These are phyloP conservation scores for Collybiopsis luxurians DNA, from an alignment of 768 basidiomycete species.

Conservation along the genomic window DNA sequence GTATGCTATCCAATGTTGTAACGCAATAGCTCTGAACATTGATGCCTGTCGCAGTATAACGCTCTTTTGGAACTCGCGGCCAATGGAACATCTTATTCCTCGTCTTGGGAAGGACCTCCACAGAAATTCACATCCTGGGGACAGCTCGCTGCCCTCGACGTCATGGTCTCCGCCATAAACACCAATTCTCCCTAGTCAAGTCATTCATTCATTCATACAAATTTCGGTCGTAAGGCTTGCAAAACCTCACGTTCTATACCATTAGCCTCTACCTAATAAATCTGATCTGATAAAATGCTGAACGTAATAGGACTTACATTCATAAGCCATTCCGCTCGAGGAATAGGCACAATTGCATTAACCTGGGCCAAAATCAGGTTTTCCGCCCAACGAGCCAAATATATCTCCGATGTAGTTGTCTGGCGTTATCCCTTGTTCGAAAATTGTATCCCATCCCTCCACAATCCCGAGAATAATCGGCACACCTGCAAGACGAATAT, in stretches of 20 bases:
- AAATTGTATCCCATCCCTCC: slow-evolving; percentile 28
- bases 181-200: not conserved
- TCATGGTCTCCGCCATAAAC: slow-evolving; percentile 13
- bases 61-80: slow-evolving; percentile 46
- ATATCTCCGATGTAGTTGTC: slow-evolving; percentile 26
- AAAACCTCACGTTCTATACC: too few relatives aligned
- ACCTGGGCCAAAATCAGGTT: slow-evolving; percentile 27
- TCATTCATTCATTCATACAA: too few relatives aligned
- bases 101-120: slow-evolving; percentile 45
- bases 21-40: not conserved
- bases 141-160: slow-evolving; percentile 46
- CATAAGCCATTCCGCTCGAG: too few relatives aligned
- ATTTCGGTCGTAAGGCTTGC: not conserved
- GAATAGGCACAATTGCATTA: too few relatives aligned
- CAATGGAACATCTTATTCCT: slow-evolving; percentile 40
- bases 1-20: slow-evolving; percentile 19
- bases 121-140: slow-evolving; percentile 47
- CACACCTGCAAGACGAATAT: slow-evolving; percentile 33
- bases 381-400: slow-evolving; percentile 24
- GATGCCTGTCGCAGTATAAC: slow-evolving; percentile 35
- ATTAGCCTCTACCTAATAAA: too few relatives aligned
- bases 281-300: too few relatives aligned
- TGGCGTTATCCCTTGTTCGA: slow-evolving; percentile 28
- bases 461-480: slow-evolving; percentile 36
- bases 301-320: too few relatives aligned